phyloP scores from a whole-genome alignment of 2,329 filamentous ascomycete species.

The Trichoderma breve region DNA sequence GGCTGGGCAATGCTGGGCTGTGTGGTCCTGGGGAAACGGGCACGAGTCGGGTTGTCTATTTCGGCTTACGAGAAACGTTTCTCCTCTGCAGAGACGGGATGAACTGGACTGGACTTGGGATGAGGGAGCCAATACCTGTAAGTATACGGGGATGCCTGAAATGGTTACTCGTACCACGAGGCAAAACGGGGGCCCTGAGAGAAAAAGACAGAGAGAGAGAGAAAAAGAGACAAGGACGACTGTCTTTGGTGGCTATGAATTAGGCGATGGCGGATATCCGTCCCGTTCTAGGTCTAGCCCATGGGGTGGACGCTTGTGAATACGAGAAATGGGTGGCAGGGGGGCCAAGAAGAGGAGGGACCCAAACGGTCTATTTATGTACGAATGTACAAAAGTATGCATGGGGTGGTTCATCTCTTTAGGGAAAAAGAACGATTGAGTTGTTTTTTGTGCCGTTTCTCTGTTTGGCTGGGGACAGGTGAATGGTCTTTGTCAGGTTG shows the following conservation, averaged over 20 bases:
- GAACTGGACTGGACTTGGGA: not conserved
- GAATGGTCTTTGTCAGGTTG: not conserved
- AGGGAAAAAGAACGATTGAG: not conserved
- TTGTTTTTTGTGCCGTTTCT: not conserved
- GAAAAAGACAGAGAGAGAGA: not conserved
- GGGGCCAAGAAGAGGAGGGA: not conserved
- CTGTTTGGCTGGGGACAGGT: not conserved
- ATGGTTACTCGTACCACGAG: not conserved
- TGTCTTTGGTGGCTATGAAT: not conserved
- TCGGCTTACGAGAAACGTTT: not conserved
- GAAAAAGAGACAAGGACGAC: not conserved
- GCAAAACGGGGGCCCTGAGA: not conserved
- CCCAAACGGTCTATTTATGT: conserved; percentile 5
- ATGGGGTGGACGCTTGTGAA: conserved; percentile 14
- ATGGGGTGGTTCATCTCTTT: not conserved
- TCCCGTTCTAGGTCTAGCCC: conserved; percentile 13
- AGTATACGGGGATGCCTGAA: not conserved
- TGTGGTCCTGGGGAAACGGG: not conserved
- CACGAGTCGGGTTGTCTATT: not conserved
- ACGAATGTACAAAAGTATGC: not conserved
- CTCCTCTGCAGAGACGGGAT: not conserved
- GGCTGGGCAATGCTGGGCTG: not conserved
- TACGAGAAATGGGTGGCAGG: conserved; percentile 16
- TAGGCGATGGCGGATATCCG: conserved; percentile 14
- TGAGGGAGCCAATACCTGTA: not conserved